A percentile compares a stretch with the other conserved stretches of the same genome.
Evolutionary conservation across 495 filamentous ascomycete species (phyloP).

Genomic region (Cairneyella variabilis): DNA sequence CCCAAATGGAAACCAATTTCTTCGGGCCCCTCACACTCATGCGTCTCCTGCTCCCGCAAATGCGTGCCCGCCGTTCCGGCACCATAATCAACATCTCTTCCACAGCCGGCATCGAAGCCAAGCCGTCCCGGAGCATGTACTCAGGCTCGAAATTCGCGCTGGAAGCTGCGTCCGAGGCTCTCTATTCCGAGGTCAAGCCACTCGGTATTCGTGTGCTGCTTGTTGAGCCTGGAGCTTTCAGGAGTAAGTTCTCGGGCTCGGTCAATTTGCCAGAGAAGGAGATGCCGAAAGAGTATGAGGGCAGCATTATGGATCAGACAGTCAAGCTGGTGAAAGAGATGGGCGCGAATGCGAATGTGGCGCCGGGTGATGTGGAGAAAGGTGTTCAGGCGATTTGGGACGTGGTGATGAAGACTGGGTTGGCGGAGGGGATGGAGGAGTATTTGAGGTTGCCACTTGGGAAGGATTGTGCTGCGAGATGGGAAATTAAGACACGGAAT

Average conservation of each 20-base stretch:
- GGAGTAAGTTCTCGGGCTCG: conserved; percentile 35
- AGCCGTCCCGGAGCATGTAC: conserved; percentile 43
- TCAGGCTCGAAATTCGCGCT: conserved; percentile 50
- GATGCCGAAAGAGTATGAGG: conserved; percentile 24
- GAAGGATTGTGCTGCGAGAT: conserved; percentile 34
- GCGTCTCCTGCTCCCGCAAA: conserved; percentile 42
- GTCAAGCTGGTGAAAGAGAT: conserved; percentile 25
- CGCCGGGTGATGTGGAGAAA: conserved; percentile 47
- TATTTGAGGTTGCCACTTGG: conserved; percentile 44
- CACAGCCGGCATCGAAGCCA: conserved; percentile 41
- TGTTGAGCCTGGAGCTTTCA: conserved; percentile 49
- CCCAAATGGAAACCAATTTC: conserved; percentile 43
- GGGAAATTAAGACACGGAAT: conserved; percentile 32
- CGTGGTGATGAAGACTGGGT: conserved; percentile 32
- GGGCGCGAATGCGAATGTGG: conserved; percentile 22
- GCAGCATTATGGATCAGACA: conserved; percentile 15
- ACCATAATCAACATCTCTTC: conserved; percentile 40
- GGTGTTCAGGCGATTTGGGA: conserved; percentile 44
- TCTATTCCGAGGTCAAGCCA: conserved; percentile 41
- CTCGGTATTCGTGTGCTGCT: conserved; percentile 43
- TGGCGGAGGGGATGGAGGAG: conserved; percentile 31
- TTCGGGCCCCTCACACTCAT: conserved; percentile 46
- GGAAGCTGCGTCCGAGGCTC: conserved; percentile 41
- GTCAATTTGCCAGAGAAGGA: conserved; percentile 8
- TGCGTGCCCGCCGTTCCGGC: conserved; percentile 36